Conservation (phyloP, 176 grass and related monocot species). For the Bonia amplexicaulis region DNA sequence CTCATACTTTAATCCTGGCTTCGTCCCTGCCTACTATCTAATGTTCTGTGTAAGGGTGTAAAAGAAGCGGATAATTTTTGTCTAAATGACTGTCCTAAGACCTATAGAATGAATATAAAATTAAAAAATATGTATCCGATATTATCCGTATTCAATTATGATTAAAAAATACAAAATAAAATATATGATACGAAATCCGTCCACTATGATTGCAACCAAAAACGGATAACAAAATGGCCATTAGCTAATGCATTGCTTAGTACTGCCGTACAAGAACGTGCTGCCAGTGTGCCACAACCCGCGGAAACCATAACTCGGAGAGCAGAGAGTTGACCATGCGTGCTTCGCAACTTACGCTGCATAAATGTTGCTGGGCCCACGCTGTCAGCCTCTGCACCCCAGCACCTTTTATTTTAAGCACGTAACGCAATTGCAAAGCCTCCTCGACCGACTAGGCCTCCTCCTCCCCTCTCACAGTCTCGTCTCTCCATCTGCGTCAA, state of each 20-base stretch:
- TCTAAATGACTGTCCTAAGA: no score
- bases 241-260: neutral
- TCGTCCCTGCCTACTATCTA: no score
- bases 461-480: neutral
- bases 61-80: no score
- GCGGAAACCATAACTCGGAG: neutral
- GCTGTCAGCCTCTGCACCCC: constrained; percentile 10
- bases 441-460: neutral
- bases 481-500: neutral
- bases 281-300: neutral
- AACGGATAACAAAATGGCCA: neutral
- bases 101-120: no score
- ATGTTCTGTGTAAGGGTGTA: no score
- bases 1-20: no score
- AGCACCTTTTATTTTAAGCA: neutral
- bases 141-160: no score
- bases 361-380: neutral
- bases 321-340: constrained; percentile 11
- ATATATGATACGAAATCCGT: no score
- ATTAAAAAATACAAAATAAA: no score
- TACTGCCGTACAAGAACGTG: neutral
- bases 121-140: no score
- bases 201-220: no score
- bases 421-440: neutral
- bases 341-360: neutral